phyloP scores from a whole-genome alignment of 2,329 filamentous ascomycete genomes.

The Epichloe gansuensis region DNA sequence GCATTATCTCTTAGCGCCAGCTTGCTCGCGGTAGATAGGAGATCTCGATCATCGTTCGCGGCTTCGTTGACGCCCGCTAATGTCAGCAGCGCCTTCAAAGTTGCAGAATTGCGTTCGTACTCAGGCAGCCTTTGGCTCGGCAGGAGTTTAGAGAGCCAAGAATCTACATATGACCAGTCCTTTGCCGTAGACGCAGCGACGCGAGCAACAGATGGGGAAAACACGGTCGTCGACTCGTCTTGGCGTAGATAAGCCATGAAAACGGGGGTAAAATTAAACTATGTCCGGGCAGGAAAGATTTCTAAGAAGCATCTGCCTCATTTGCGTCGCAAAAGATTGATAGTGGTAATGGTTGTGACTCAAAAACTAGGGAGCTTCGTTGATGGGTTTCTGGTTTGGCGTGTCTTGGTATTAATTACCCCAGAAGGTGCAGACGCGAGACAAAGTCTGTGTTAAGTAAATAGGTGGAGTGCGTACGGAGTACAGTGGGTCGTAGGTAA shows the following conservation, averaged over 20 bases:
- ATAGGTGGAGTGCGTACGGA: no score
- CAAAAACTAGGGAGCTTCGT: no score
- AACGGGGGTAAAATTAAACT: background rate
- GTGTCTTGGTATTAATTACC: no score
- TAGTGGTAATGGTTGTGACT: no score
- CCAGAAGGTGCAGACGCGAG: no score
- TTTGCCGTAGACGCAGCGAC: conserved; percentile 71
- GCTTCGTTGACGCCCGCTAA: conserved; percentile 65
- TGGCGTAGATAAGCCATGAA: background rate
- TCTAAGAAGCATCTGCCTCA: no score
- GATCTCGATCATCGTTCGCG: conserved; percentile 55
- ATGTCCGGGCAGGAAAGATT: background rate
- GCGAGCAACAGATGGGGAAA: conserved; percentile 55
- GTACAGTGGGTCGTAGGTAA: no score
- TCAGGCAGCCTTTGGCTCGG: conserved; percentile 47
- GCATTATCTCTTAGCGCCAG: conserved; percentile 31
- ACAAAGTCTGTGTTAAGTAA: no score
- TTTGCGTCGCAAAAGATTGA: no score
- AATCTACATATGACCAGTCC: conserved; percentile 81
- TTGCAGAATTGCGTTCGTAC: conserved; percentile 82
- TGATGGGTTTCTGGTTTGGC: no score
- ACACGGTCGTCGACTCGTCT: conserved; percentile 37
- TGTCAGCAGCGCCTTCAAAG: conserved; percentile 59
- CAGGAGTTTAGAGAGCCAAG: conserved; percentile 62
- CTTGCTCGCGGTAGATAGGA: conserved; percentile 46